phyloP scores from a whole-genome alignment of 169 alveolate species.

The Babesia ovata region DNA sequence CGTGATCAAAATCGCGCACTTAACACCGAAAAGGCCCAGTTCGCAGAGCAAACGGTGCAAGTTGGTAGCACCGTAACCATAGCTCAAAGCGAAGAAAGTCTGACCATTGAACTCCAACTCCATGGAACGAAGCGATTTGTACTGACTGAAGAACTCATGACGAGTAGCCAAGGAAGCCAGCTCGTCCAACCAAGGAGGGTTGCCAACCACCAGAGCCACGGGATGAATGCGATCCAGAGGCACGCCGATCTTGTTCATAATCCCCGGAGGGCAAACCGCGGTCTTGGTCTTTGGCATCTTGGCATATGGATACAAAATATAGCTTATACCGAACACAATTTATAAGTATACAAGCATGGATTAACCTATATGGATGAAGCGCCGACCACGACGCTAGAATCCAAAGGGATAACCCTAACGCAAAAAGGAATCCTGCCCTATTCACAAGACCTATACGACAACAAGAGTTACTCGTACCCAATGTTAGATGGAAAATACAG shows the following conservation, averaged over 20 bases:
- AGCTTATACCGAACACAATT: too few relatives aligned
- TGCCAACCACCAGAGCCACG: constrained; percentile 41
- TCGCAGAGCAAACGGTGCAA: constrained; percentile 33
- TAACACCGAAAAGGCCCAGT: constrained; percentile 49
- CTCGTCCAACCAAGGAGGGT: constrained; percentile 16
- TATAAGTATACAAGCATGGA: neutral
- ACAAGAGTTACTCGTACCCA: too few relatives aligned
- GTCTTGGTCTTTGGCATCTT: constrained; percentile 36
- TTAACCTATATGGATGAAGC: neutral
- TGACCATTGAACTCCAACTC: constrained; percentile 48
- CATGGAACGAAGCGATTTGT: constrained; percentile 25
- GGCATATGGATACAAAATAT: neutral
- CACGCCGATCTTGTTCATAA: constrained; percentile 39
- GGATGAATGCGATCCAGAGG: constrained; percentile 52
- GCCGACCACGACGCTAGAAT: neutral
- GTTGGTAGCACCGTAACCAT: constrained; percentile 31
- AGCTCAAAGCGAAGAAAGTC: constrained; percentile 28
- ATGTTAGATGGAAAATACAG: too few relatives aligned
- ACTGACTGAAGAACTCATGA: constrained; percentile 9
- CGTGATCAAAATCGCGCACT: constrained; percentile 21
- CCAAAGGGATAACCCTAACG: neutral
- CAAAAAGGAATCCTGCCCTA: neutral
- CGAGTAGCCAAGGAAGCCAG: constrained; percentile 31
- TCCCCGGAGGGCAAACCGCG: constrained; percentile 35
- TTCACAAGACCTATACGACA: too few relatives aligned